Evolutionary conservation across 1,284 basidiomycete species (phyloP).

Genomic region (Inonotus hispidus): DNA sequence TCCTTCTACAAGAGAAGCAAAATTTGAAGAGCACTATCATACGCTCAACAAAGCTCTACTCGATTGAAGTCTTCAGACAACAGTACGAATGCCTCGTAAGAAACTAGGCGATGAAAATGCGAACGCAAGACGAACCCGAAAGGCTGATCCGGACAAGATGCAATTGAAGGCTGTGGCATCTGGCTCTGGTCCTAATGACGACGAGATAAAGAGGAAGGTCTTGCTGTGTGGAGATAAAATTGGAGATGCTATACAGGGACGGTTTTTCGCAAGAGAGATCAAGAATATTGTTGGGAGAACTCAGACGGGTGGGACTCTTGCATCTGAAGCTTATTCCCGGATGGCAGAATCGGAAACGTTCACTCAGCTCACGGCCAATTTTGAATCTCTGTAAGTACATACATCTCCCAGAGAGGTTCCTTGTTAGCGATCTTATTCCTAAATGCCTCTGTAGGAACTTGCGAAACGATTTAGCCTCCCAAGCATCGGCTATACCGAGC

Average conservation of each 20-base stretch:
- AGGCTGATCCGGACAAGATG: not conserved
- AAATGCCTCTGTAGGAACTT: not conserved
- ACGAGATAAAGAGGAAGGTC: not conserved
- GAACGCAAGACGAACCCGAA: not conserved
- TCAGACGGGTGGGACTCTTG: not conserved
- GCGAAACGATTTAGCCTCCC: not conserved
- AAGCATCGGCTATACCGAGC: not conserved
- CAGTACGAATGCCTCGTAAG: constrained; percentile 1
- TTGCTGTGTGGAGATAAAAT: not conserved
- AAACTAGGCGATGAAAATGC: constrained; percentile 5
- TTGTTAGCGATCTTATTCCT: too few species aligned
- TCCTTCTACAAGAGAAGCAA: too few species aligned
- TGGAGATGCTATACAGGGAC: not conserved
- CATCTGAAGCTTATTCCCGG: not conserved
- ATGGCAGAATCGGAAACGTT: not conserved
- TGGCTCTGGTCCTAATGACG: not conserved
- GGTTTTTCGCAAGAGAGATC: constrained; percentile 10
- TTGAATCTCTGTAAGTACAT: not conserved
- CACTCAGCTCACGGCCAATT: not conserved
- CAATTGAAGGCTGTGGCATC: not conserved
- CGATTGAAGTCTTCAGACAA: not conserved
- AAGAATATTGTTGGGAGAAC: constrained; percentile 1
- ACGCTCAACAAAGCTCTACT: not conserved
- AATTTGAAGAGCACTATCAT: too few species aligned
- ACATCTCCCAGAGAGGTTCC: too few species aligned